Base-by-base conservation (phyloP, 1,139 yeast genomes). In the Blastobotrys malaysiensis region DNA sequence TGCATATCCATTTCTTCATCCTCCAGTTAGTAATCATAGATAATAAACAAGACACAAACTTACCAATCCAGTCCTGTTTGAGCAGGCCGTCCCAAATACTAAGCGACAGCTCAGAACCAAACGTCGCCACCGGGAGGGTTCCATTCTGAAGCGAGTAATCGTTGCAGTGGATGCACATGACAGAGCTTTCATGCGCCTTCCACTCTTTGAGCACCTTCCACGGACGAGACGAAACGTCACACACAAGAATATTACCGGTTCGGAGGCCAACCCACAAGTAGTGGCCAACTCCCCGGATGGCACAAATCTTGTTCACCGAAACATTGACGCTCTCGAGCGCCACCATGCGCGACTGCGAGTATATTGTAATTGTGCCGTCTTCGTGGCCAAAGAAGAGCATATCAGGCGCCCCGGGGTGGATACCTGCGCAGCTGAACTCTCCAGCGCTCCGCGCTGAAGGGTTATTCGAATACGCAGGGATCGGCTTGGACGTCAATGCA, bases 311-410 rank as follows among this genome's bases (percentile, higher is more conserved):
- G 51, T 72, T 61, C 22, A 67, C 64, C n/a, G 75, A 69, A 2
- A 72, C 65, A 46, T 61, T 67, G 43, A 73, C 58, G 39, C 70
- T 63, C 13, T 71, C 73, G 5, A 69, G 53, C n/a, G 67, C 68
- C 2, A 58, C 50, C 53, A 68, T 52, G 27, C 53, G 49, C 13
- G 65, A 46, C 3, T 59, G 54, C 2, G 71, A 64, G 54, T 68
- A 72, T 2, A 72, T 66, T 0, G 76, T 63, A 7, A 75, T 64
- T 36, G 69, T 64, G 4, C 78, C 78, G 55, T 73, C 75, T 16
- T 73, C 75, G 52, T 74, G 77, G 7, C 78, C 78, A 55, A 74
- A 71, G 50, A 68, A 70, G 2, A 71, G 70, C 19, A 56, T 51
- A 31, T 69, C 73, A 1, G 67, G 68, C 22, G 58, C 57, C 43